Conservation (phyloP, 2,329 filamentous ascomycete genomes). For the Apiospora aurea region DNA sequence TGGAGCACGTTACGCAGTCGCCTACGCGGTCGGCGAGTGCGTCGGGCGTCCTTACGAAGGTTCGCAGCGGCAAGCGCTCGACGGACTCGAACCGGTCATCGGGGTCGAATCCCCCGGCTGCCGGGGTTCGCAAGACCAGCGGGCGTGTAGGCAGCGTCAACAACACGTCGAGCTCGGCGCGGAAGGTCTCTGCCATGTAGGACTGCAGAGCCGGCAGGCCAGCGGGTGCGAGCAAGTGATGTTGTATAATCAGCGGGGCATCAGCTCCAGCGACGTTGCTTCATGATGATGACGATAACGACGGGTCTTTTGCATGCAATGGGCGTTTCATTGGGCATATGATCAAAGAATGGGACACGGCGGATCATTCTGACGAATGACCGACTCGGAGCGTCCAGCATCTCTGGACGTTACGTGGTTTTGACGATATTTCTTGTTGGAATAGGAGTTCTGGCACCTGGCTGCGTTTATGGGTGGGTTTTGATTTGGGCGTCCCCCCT, state of each 20-base stretch:
- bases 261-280: constrained; percentile 37
- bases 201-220: constrained; percentile 18
- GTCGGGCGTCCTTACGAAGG: constrained; percentile 67
- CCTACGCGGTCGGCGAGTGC: constrained; percentile 58
- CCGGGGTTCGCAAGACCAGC: constrained; percentile 70
- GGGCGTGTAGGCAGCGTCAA: constrained; percentile 68
- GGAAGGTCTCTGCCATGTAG: constrained; percentile 61
- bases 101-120: constrained; percentile 48
- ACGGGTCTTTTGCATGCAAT: constrained; percentile 52
- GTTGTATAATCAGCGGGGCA: constrained; percentile 30
- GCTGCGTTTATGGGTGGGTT: constrained; percentile 22
- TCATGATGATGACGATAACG: constrained; percentile 54
- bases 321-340: constrained; percentile 44
- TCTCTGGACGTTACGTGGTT: constrained; percentile 10
- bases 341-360: background rate
- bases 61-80: constrained; percentile 66
- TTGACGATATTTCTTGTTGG: constrained; percentile 13
- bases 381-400: background rate
- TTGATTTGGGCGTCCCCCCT: constrained; percentile 26
- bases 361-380: background rate
- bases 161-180: constrained; percentile 51
- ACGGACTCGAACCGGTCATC: constrained; percentile 54
- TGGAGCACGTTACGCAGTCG: constrained; percentile 57
- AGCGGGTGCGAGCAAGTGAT: constrained; percentile 30
- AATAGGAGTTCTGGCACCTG: constrained; percentile 17